Base-by-base conservation (phyloP, 2,329 filamentous ascomycete species). In the Aspergillus fumigatus region DNA sequence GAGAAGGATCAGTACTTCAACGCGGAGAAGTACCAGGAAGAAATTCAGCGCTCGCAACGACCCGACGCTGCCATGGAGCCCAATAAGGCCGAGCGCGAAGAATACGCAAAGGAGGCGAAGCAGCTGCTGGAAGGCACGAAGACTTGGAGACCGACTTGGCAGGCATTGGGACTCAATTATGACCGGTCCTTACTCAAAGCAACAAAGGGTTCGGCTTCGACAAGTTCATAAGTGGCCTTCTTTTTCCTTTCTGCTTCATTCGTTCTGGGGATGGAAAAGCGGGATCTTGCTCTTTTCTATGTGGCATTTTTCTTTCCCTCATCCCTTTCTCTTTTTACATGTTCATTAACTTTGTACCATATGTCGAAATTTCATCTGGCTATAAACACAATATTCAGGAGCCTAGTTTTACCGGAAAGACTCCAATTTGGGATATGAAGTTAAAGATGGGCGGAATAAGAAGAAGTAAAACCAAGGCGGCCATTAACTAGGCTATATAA, bases 61-160 rank as follows among this genome's bases (percentile, higher is more conserved):
- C 66, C 71, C 29, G 65, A 76, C 41, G 68, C 67, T 3, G 73
- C 73, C 61, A 69, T 73, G 67, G 62, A 67, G 59, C 48, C 59
- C 1, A 70, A 77, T 53, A 69, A 68, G 45, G 67, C 66, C 27
- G 73, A 79, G 60, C 75, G 82, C 65, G 72, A 73, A 61, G 70
- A 72, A 25, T 79, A 84, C 65, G 80, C 79, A 59, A 73, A 81
- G 69, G 82, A 88, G 74, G 89, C 88, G 19, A 79, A 83, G 75
- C 77, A 80, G 65, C 68, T 92, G 65, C 71, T 89, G 61, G 74
- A 78, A 51, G 84, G 86, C 21, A 79, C 83, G 71, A 77, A 81
- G 65, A 78, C 77, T 60, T 92, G 89, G 88, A 77, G 71, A 57
- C 77, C 77, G 35, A 78, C 77, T 19, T 80, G 77, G 77, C 69